Percentiles rank a stretch among this genome's conserved stretches.
Evolutionary conservation across 2,329 filamentous ascomycete genomes (phyloP).

Genomic region (Aspergillus novoparasiticus): DNA sequence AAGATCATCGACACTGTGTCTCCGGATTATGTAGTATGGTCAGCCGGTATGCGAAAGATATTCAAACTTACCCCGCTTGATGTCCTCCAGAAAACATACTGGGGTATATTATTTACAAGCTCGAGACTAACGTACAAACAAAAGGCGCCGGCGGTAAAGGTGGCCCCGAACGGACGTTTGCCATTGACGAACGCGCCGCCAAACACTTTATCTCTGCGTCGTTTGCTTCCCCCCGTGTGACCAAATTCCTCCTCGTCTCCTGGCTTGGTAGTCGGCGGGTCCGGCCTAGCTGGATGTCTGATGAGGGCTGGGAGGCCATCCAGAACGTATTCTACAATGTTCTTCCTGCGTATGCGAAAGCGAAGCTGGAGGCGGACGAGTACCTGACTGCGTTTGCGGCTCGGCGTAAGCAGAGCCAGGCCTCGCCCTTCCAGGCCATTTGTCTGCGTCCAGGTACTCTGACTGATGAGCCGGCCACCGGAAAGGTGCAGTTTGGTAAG

Average conservation of each 20-base stretch:
- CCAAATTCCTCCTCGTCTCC: slow-evolving; percentile 59
- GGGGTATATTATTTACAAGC: background rate
- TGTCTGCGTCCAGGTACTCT: slow-evolving; percentile 54
- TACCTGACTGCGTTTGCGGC: slow-evolving; percentile 52
- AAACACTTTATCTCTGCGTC: slow-evolving; percentile 56
- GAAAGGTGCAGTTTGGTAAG: slow-evolving; percentile 53
- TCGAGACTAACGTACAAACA: background rate
- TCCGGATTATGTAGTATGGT: slow-evolving; percentile 52
- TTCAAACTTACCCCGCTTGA: slow-evolving; percentile 9
- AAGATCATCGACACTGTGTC: slow-evolving; percentile 55
- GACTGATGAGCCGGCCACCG: slow-evolving; percentile 50
- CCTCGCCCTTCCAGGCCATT: slow-evolving; percentile 50
- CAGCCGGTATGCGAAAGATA: slow-evolving; percentile 41
- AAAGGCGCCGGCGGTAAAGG: slow-evolving; percentile 60
- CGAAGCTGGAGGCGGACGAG: slow-evolving; percentile 60
- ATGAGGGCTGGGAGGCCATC: slow-evolving; percentile 49
- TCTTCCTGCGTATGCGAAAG: slow-evolving; percentile 55
- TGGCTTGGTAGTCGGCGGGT: slow-evolving; percentile 54
- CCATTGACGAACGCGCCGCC: slow-evolving; percentile 58
- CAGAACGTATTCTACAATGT: slow-evolving; percentile 52
- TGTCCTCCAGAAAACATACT: background rate
- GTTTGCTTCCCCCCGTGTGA: slow-evolving; percentile 47
- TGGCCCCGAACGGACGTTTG: slow-evolving; percentile 51
- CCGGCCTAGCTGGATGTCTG: slow-evolving; percentile 54
- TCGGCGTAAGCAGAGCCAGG: slow-evolving; percentile 29